These are phyloP conservation scores for Oryza longistaminata DNA, from an alignment of 176 grass and related monocot genomes.

Conservation along the genomic window DNA sequence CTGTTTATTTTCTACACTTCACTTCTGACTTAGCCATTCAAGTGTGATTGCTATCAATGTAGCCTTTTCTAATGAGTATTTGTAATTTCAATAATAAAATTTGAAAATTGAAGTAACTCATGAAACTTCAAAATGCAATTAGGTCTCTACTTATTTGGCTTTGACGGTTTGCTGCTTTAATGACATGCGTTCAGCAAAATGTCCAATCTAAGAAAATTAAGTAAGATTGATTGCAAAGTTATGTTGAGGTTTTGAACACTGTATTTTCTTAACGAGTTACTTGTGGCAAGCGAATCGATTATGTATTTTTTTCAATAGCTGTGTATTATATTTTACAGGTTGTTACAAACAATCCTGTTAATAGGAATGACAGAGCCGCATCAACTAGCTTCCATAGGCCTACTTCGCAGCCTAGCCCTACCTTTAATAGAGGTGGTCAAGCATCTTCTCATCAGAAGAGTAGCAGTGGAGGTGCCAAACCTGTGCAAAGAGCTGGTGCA, in stretches of 20 bases:
- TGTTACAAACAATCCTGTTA: slow-evolving; percentile 35
- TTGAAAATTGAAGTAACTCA: not conserved
- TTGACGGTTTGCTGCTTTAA: not conserved
- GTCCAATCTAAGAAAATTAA: not conserved
- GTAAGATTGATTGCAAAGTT: not conserved
- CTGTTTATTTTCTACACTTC: not conserved
- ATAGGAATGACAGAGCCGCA: slow-evolving; percentile 30
- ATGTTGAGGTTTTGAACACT: not conserved
- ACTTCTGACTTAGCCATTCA: not conserved
- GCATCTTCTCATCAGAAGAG: slow-evolving; percentile 43
- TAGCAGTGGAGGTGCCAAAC: slow-evolving; percentile 30
- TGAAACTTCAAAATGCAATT: not conserved
- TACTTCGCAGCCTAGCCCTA: slow-evolving; percentile 35
- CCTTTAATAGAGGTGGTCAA: slow-evolving; percentile 50
- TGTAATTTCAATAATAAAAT: not conserved
- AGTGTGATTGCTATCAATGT: not conserved
- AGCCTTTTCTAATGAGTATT: not conserved
- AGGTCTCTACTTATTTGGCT: not conserved
- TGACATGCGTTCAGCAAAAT: slow-evolving; percentile 5
- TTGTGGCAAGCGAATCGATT: not conserved
- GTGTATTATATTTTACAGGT: slow-evolving; percentile 30
- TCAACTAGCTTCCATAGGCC: slow-evolving; percentile 30
- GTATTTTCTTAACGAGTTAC: not conserved
- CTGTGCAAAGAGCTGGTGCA: slow-evolving; percentile 51
- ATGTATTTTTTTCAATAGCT: not conserved